Percentiles rank a stretch among this genome's conserved stretches.
Conservation (phyloP, 176 grass and related monocot species). For the Oryza rufipogon region DNA sequence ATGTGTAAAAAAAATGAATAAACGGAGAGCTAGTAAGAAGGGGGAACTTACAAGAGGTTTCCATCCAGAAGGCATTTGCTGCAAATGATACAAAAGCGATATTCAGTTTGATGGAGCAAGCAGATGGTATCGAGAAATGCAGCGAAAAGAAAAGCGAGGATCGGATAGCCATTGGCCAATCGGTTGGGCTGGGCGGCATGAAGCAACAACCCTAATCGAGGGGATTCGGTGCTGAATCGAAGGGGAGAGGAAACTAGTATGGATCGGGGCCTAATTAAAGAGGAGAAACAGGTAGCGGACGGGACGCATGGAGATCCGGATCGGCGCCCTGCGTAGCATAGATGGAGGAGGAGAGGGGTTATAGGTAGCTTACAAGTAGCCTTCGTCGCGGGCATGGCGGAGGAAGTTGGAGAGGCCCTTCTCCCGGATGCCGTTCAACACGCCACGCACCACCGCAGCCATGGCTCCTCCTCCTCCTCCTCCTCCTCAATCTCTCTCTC, state of each 20-base stretch:
- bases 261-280: not conserved
- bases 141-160: not conserved
- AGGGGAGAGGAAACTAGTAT: not conserved
- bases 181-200: not conserved
- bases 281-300: not conserved
- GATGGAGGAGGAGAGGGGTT: not conserved
- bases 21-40: not conserved
- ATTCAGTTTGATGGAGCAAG: not conserved
- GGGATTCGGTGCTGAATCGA: not conserved
- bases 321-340: not conserved
- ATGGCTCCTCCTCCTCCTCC: slow-evolving; percentile 20
- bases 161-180: not conserved
- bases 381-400: slow-evolving; percentile 67
- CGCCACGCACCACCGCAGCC: slow-evolving; percentile 75
- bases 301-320: not conserved
- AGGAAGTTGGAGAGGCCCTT: slow-evolving; percentile 80
- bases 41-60: slow-evolving; percentile 81
- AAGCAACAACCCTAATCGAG: not conserved
- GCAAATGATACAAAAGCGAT: slow-evolving; percentile 43
- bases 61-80: slow-evolving; percentile 80
- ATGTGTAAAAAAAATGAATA: not conserved
- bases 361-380: slow-evolving; percentile 58
- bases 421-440: slow-evolving; percentile 72
- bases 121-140: not conserved
- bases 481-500: no score